Percentiles rank a stretch among this genome's conserved stretches.
Evolutionary conservation across 768 basidiomycete species (phyloP).

Genomic region (Russula foetens): DNA sequence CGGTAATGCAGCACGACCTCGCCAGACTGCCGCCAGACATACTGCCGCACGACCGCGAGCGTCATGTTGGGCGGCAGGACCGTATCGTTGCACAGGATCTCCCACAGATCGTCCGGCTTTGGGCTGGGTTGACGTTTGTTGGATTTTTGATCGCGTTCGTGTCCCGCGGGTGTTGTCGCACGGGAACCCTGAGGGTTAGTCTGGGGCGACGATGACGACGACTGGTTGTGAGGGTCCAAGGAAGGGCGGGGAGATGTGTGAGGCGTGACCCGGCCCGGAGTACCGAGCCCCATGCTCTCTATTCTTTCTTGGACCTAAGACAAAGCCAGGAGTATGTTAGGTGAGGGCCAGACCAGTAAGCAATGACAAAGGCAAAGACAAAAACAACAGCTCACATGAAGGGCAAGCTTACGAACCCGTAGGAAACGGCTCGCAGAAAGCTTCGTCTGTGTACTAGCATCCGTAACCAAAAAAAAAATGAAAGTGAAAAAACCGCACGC

Average conservation of each 20-base stretch:
- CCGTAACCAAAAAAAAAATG: neutral
- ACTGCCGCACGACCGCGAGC: constrained; percentile 84
- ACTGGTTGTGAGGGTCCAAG: constrained; percentile 25
- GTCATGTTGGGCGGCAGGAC: constrained; percentile 82
- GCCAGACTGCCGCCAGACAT: constrained; percentile 68
- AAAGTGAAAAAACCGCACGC: too few species aligned
- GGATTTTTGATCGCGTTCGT: constrained; percentile 19
- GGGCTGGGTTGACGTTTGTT: constrained; percentile 14
- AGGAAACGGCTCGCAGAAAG: constrained; percentile 83
- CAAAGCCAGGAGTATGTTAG: constrained; percentile 11
- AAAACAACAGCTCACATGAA: constrained; percentile 51
- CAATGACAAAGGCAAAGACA: neutral
- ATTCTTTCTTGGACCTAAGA: constrained; percentile 76
- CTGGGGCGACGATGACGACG: neutral
- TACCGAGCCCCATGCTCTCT: constrained; percentile 39
- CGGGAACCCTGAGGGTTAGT: neutral
- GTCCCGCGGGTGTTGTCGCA: constrained; percentile 19
- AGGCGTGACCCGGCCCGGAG: constrained; percentile 23
- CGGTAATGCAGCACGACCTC: constrained; percentile 78
- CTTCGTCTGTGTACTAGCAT: constrained; percentile 61
- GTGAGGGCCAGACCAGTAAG: too few species aligned
- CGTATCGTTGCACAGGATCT: constrained; percentile 84
- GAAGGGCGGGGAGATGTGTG: constrained; percentile 28
- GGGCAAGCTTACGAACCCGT: constrained; percentile 74
- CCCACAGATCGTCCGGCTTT: constrained; percentile 57